Evolutionary conservation across 345 rosid genomes (phyloP).

Genomic region (Odontarrhena argentea): DNA sequence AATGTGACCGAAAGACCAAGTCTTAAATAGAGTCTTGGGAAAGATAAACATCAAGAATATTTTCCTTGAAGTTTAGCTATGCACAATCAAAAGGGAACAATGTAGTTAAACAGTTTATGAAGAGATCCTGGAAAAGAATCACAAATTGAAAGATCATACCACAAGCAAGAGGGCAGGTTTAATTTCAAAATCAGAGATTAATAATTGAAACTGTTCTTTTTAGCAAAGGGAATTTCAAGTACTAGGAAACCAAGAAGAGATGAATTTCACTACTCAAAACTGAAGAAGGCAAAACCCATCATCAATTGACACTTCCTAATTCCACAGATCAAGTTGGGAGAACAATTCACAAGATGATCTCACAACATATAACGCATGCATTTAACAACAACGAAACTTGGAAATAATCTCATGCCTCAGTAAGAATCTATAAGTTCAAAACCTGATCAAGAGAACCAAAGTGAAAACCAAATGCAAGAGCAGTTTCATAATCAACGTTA

Average conservation of each 20-base stretch:
- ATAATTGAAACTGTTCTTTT: not conserved
- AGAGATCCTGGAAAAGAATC: constrained; percentile 10
- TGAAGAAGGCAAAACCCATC: constrained; percentile 29
- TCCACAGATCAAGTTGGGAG: constrained; percentile 27
- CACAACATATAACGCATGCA: constrained; percentile 15
- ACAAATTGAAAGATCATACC: not conserved
- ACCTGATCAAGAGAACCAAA: constrained; percentile 8
- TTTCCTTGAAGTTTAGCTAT: not conserved
- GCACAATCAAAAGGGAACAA: not conserved
- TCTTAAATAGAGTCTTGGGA: not conserved
- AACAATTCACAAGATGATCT: constrained; percentile 15
- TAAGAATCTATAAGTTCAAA: constrained; percentile 6
- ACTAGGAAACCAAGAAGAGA: constrained; percentile 2
- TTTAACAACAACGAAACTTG: constrained; percentile 7
- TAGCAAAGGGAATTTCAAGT: not conserved
- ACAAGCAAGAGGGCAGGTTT: constrained; percentile 20
- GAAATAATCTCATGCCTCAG: constrained; percentile 22
- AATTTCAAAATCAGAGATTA: constrained; percentile 17
- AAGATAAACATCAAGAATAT: not conserved
- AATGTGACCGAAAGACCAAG: constrained; percentile 2
- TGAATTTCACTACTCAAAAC: not conserved
- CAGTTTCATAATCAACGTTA: constrained; percentile 39
- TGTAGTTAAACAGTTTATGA: constrained; percentile 7
- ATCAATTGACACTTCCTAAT: constrained; percentile 32
- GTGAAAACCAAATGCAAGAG: constrained; percentile 26